A percentile compares a stretch with the other conserved stretches of the same genome.
Evolutionary conservation across 768 basidiomycete species (phyloP).

Genomic region (Termitomyces heimii): DNA sequence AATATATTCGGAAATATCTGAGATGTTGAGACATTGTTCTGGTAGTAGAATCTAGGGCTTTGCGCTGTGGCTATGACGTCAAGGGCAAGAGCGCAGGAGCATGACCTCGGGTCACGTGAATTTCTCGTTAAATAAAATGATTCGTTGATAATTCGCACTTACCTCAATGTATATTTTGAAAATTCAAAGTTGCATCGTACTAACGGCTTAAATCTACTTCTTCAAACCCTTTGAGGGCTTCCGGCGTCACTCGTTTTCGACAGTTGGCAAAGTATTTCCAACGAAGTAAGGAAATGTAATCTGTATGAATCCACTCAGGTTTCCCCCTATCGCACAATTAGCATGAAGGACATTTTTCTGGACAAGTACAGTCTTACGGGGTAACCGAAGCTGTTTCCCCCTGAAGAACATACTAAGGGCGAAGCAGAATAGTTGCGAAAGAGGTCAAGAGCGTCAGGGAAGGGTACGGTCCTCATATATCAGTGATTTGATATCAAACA

Average conservation of each 20-base stretch:
- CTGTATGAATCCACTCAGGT: neutral
- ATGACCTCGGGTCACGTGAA: neutral
- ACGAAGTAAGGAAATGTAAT: neutral
- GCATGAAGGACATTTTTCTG: neutral
- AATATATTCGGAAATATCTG: too few relatives aligned
- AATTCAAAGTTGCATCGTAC: neutral
- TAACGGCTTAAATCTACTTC: neutral
- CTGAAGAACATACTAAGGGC: neutral
- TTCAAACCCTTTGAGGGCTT: neutral
- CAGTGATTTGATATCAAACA: too few relatives aligned
- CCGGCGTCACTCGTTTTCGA: neutral
- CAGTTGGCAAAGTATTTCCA: too few relatives aligned
- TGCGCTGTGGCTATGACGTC: too few relatives aligned
- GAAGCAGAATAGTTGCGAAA: slow-evolving; percentile 17
- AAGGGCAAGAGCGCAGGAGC: neutral
- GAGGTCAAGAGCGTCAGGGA: slow-evolving; percentile 1
- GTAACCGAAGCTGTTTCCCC: neutral
- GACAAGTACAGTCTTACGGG: neutral
- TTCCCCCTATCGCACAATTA: neutral
- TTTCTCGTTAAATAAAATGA: too few relatives aligned
- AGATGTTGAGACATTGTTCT: neutral
- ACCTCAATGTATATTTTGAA: neutral
- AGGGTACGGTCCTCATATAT: too few relatives aligned
- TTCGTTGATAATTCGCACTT: neutral
- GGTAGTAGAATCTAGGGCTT: too few relatives aligned